phyloP scores from a whole-genome alignment of 2,329 filamentous ascomycete species.

The Xylariales sp. region DNA sequence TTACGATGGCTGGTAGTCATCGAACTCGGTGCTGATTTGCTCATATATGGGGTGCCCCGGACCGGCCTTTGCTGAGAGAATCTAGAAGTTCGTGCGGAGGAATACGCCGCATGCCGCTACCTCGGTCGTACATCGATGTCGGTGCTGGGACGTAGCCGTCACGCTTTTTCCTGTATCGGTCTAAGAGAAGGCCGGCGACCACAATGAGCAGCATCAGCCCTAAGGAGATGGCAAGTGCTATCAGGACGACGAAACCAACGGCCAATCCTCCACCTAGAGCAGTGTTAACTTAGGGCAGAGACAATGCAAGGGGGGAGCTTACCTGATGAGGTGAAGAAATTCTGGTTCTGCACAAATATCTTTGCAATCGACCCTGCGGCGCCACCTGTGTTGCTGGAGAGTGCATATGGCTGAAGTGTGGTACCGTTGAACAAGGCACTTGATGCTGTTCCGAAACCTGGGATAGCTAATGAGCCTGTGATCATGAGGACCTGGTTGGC shows the following conservation, averaged over 20 bases:
- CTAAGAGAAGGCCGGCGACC: constrained; percentile 67
- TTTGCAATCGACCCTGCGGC: constrained; percentile 69
- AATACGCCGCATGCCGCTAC: constrained; percentile 53
- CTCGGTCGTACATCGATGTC: constrained; percentile 58
- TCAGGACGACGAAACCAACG: constrained; percentile 74
- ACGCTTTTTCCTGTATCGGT: constrained; percentile 69
- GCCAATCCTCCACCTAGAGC: constrained; percentile 54
- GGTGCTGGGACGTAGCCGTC: constrained; percentile 79
- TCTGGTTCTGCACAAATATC: constrained; percentile 77
- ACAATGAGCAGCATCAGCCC: constrained; percentile 75
- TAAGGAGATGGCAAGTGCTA: constrained; percentile 73
- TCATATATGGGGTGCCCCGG: constrained; percentile 49
- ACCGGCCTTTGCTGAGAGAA: constrained; percentile 43
- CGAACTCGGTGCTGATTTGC: too few species aligned
- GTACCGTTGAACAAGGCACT: constrained; percentile 86
- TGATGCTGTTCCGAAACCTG: constrained; percentile 73
- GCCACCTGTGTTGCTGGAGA: constrained; percentile 65
- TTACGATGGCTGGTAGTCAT: not conserved
- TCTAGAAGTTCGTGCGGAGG: constrained; percentile 58
- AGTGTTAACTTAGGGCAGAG: constrained; percentile 13
- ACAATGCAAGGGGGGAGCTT: too few species aligned
- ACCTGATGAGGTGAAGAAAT: constrained; percentile 66
- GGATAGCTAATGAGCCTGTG: constrained; percentile 75
- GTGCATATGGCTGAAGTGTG: constrained; percentile 69
- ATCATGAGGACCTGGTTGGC: constrained; percentile 70